Base-by-base conservation (phyloP, 306 rosid species). In the Begonia masoniana region DNA sequence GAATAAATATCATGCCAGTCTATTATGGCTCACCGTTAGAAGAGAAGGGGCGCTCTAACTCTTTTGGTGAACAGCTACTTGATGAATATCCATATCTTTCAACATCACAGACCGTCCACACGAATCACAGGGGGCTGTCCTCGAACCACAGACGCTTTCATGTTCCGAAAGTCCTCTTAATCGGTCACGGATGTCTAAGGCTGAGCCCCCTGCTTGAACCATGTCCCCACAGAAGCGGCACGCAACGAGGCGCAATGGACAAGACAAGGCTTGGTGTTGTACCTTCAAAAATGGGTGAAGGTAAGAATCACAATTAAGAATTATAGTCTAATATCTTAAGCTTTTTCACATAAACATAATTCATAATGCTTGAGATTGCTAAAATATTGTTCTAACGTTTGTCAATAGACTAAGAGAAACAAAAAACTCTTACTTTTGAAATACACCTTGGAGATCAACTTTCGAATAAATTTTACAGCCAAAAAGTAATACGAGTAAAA, bases 51-150 rank as follows among this genome's bases (percentile, higher is more conserved):
- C 7, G 39, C 5, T 31, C 39, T 16, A 91, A 64, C 94, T 76
- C 76, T 67, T 86, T 43, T 83, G 99, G 66, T 86, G 99, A 72
- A 91, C 99, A 51, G 99, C 99, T 55, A 83, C 54, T 14, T 73
- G 92, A 74, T 86, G 99, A 57, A 85, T 83, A 70, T 91, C 96
- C 99, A 91, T 91, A 57, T 91, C 96, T 78, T 91, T 91, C 82
- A 91, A 64, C 99, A 91, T 91, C 59, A 91, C 94, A 1, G 99
- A 56, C 55, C 96, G 99, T 41, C 99, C 99, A 39, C 99, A 91
- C 17, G 99, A 91, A 69, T 91, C 94, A 48, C 97, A 91, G 0
- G 96, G 92, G 48, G 92, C 86, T 21, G 97, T 91, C 70, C 99
- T 78, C 0, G 99, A 91, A 43, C 99, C 99, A 52, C 99, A 91